Conservation (phyloP, 2,329 filamentous ascomycete genomes). For the Sclerotinia minor region DNA sequence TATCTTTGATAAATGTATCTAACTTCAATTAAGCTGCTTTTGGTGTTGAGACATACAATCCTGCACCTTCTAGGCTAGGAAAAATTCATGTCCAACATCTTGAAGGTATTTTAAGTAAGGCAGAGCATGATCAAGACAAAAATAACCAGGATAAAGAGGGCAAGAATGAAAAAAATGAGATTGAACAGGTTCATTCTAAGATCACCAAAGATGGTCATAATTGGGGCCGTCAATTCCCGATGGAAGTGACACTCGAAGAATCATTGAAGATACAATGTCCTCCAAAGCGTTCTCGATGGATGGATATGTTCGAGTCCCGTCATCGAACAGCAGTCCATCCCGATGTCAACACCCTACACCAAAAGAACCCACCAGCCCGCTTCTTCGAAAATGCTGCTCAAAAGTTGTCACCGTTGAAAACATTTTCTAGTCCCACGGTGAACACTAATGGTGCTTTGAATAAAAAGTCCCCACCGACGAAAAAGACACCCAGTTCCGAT, state of each 20-base stretch:
- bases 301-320: conserved; percentile 5
- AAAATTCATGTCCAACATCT: background rate
- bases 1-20: background rate
- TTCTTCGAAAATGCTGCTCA: background rate
- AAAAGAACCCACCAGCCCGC: background rate
- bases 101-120: background rate
- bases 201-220: too few relatives aligned
- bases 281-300: conserved; percentile 13
- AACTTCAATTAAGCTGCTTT: background rate
- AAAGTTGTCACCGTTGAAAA: background rate
- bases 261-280: background rate
- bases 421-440: background rate
- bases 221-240: background rate
- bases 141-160: background rate
- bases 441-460: background rate
- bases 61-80: background rate
- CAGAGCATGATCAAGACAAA: background rate
- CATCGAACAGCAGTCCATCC: background rate
- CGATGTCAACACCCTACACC: fast-evolving
- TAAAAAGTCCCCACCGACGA: background rate
- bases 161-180: background rate
- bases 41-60: background rate
- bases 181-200: too few relatives aligned
- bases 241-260: background rate
- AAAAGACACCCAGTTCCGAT: background rate